phyloP scores from a whole-genome alignment of 768 basidiomycete genomes.

The Russula dissimulans region DNA sequence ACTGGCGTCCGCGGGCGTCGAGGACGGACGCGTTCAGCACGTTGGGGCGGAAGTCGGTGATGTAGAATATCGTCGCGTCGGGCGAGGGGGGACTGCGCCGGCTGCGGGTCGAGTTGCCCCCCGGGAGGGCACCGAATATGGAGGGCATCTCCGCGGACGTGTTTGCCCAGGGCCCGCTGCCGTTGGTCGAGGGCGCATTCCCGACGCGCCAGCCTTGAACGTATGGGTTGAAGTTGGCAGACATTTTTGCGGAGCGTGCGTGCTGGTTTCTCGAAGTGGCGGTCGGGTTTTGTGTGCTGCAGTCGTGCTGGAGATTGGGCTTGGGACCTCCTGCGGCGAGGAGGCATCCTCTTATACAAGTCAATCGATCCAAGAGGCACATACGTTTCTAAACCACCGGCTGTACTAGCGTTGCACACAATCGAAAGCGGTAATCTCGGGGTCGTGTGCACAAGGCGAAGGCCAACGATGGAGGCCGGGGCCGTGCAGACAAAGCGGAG shows the following conservation, averaged over 20 bases:
- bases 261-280: not conserved
- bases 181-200: not conserved
- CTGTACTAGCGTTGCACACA: no score
- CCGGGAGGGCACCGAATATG: constrained; percentile 19
- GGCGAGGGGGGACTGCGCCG: not conserved
- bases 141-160: constrained; percentile 4
- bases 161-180: not conserved
- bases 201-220: constrained; percentile 18
- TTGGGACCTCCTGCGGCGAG: no score
- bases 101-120: not conserved
- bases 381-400: no score
- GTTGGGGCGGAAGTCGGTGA: constrained; percentile 16
- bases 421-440: no score
- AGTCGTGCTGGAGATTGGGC: not conserved
- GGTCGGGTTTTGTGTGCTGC: no score
- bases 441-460: no score
- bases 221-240: constrained; percentile 18
- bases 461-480: no score
- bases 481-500: not conserved
- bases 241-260: not conserved
- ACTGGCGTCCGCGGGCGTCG: constrained; percentile 8
- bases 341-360: not conserved
- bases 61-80: constrained; percentile 4
- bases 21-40: constrained; percentile 19
- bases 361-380: not conserved